phyloP scores from a whole-genome alignment of 345 rosid genomes.

The Capsella bursapastoris region DNA sequence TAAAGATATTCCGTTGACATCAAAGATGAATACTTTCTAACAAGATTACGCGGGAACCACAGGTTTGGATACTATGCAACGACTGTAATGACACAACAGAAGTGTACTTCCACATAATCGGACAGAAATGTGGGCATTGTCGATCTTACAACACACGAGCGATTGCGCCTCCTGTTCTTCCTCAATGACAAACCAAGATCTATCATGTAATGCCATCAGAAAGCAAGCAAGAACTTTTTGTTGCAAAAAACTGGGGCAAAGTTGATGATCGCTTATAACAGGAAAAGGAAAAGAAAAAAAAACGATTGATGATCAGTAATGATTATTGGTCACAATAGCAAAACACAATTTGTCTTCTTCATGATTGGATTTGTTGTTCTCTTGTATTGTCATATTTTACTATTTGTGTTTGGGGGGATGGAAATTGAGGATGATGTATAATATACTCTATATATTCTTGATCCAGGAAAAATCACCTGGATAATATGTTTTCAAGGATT shows the following conservation, averaged over 20 bases:
- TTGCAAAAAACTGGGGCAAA: slow-evolving; percentile 23
- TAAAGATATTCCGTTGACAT: background rate
- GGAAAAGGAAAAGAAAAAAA: no score
- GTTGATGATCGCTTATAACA: slow-evolving; percentile 12
- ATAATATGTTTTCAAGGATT: slow-evolving; percentile 6
- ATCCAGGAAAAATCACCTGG: slow-evolving; percentile 37
- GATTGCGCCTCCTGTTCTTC: slow-evolving; percentile 83
- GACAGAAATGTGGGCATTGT: slow-evolving; percentile 96
- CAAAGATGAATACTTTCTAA: slow-evolving; percentile 5
- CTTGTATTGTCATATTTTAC: slow-evolving; percentile 25
- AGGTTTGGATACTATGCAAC: slow-evolving; percentile 98
- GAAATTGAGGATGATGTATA: slow-evolving; percentile 28
- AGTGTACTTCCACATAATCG: slow-evolving; percentile 82
- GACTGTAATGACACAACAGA: slow-evolving; percentile 98
- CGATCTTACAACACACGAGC: slow-evolving; percentile 89
- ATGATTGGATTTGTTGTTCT: slow-evolving; percentile 37
- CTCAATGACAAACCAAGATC: slow-evolving; percentile 54
- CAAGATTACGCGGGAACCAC: slow-evolving; percentile 19
- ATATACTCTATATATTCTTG: slow-evolving; percentile 32
- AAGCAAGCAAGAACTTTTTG: slow-evolving; percentile 37
- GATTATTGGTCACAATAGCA: slow-evolving; percentile 24
- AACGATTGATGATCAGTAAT: background rate
- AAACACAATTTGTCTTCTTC: slow-evolving; percentile 38
- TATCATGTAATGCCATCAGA: slow-evolving; percentile 17
- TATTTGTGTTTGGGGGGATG: slow-evolving; percentile 38